These are phyloP conservation scores for Apiotrichum gracile DNA, from an alignment of 1,284 basidiomycete species.

Conservation along the genomic window DNA sequence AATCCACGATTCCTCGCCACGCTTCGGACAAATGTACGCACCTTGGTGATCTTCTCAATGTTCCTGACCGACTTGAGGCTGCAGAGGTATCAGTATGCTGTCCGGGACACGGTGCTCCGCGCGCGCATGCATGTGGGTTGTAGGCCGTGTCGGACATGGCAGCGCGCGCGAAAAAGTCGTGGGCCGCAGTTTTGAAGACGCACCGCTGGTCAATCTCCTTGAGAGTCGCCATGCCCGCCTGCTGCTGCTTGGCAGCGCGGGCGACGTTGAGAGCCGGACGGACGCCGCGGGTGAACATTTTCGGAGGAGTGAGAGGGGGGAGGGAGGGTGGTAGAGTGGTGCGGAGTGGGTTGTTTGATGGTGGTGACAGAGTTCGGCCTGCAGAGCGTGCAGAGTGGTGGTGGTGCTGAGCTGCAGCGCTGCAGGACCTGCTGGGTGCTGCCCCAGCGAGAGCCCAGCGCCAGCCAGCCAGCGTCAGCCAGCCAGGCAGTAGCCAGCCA, in stretches of 20 bases:
- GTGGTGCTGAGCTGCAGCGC: too few relatives aligned
- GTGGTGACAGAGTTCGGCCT: constrained; percentile 1
- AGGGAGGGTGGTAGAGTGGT: constrained; percentile 9
- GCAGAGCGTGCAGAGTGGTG: background rate
- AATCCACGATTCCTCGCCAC: too few relatives aligned
- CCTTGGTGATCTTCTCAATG: constrained; percentile 99
- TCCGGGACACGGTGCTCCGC: background rate
- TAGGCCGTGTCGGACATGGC: background rate
- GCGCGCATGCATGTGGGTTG: background rate
- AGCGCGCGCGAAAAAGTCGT: constrained; percentile 46
- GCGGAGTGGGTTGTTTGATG: background rate
- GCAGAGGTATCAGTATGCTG: constrained; percentile 1
- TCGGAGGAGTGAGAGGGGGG: constrained; percentile 15
- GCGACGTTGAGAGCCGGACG: constrained; percentile 55
- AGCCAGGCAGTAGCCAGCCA: background rate
- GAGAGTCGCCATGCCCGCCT: constrained; percentile 89
- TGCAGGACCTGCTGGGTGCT: too few relatives aligned
- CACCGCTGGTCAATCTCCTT: constrained; percentile 89
- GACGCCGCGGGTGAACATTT: constrained; percentile 56
- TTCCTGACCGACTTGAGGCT: constrained; percentile 84
- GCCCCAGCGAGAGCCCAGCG: background rate
- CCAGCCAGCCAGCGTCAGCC: background rate
- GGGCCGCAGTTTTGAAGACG: constrained; percentile 18
- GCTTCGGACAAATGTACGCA: constrained; percentile 46
- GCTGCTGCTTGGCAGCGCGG: constrained; percentile 52